phyloP scores from a whole-genome alignment of 2,329 filamentous ascomycete genomes.

The Beauveria sp. region DNA sequence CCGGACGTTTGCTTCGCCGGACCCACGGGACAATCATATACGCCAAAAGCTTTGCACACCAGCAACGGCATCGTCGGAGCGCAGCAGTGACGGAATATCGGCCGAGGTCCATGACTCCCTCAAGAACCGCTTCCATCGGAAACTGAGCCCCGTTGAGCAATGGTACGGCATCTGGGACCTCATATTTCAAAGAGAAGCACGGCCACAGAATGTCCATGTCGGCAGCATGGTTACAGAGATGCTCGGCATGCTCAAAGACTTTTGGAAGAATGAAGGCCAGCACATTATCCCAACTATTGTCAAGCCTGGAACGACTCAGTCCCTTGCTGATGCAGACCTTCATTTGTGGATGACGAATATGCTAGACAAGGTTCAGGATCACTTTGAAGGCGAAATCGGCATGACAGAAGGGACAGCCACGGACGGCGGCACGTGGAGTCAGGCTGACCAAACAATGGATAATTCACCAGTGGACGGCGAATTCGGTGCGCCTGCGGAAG shows the following conservation, averaged over 20 bases:
- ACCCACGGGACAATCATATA: conserved; percentile 11
- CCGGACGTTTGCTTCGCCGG: background rate
- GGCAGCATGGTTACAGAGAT: conserved; percentile 11
- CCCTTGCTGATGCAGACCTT: background rate
- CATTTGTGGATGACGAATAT: background rate
- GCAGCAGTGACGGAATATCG: conserved; percentile 6
- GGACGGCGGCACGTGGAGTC: background rate
- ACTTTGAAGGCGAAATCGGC: background rate
- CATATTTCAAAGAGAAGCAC: conserved; percentile 8
- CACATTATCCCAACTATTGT: background rate
- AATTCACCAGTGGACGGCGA: background rate
- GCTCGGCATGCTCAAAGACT: conserved; percentile 11
- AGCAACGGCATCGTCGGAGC: background rate
- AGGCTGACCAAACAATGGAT: background rate
- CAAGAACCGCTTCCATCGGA: conserved; percentile 8
- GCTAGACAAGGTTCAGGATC: conserved; percentile 7
- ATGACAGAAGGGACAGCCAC: background rate
- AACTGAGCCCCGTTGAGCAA: conserved; percentile 6
- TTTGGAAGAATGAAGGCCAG: conserved; percentile 9
- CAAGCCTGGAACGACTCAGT: background rate
- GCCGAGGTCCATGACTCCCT: conserved; percentile 9
- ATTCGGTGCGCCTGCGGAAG: background rate
- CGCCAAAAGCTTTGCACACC: background rate
- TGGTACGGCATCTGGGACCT: conserved; percentile 16
- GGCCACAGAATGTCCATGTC: conserved; percentile 6